A percentile compares a stretch with the other conserved stretches of the same genome.
These are phyloP conservation scores for Syzygium aqueum DNA, from an alignment of 345 rosid species.

Conservation along the genomic window DNA sequence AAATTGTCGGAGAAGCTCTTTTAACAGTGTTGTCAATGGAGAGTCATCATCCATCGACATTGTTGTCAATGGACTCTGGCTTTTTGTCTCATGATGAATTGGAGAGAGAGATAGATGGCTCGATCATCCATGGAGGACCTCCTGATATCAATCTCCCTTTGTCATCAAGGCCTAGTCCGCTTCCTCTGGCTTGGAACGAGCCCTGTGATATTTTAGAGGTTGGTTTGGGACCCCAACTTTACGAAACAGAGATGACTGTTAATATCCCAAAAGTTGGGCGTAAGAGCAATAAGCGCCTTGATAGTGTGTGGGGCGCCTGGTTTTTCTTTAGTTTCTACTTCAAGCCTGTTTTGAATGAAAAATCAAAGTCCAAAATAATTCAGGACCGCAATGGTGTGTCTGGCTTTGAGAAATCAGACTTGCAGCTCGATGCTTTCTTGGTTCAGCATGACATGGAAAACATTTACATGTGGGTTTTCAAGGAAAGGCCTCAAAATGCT, in stretches of 20 bases:
- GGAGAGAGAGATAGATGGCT: constrained; percentile 26
- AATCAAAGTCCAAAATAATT: constrained; percentile 29
- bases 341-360: constrained; percentile 41
- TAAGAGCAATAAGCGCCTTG: constrained; percentile 34
- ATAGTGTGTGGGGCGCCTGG: constrained; percentile 56
- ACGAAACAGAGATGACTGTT: constrained; percentile 20
- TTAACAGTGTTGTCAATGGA: constrained; percentile 25
- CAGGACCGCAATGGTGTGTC: constrained; percentile 38
- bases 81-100: constrained; percentile 30
- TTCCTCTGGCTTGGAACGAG: constrained; percentile 29
- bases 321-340: constrained; percentile 46
- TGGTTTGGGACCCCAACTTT: constrained; percentile 26
- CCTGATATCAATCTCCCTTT: constrained; percentile 44
- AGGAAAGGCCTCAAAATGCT: constrained; percentile 47
- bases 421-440: constrained; percentile 36
- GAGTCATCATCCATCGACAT: constrained; percentile 40
- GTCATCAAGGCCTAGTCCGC: constrained; percentile 27
- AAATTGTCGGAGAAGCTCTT: constrained; percentile 1
- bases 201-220: constrained; percentile 36
- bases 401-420: constrained; percentile 40
- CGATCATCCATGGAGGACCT: constrained; percentile 27
- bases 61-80: constrained; percentile 41
- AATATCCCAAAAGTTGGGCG: constrained; percentile 23
- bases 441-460: constrained; percentile 58
- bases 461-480: constrained; percentile 51